Evolutionary conservation across 345 rosid genomes (phyloP), one percentile per base, ranked within the genome.

Genomic region (Eucalyptus urophylla): DNA sequence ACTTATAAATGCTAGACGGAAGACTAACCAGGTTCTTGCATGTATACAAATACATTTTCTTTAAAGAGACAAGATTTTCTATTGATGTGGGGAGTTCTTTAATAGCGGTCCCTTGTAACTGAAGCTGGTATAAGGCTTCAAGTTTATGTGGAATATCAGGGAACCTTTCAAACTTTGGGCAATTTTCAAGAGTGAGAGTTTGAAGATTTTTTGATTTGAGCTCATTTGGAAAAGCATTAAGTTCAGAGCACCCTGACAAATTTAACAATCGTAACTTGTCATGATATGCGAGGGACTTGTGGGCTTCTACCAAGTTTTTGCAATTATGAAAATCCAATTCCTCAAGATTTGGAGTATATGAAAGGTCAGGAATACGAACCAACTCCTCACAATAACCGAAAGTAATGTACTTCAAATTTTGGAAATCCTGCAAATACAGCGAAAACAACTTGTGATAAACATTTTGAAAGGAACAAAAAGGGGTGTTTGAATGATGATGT

Each of bases 11-110:
- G 50, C 53, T 50, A 50, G 53, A 50, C 0, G 31, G 67, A 60
- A 60, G 67, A 6, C 16, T 60, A 0, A 6, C 7, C 3, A 62
- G 5, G 17, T 62, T 62, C 69, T 29, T 6, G 17, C 69, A 29
- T 3, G 0, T 6, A 13, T 7, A 1, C n/a, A 62, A 12, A 29
- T 3, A 0, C 17, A 62, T 14, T 0, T 0, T 0, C 17, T 29
- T 4, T 4, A 62, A 29, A 29, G 33, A 2, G 17, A 29, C 69
- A 62, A 29, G 69, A 27, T 29, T 29, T 62, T 62, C 33, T 13
- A 62, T 62, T 29, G 69, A 62, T 6, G 69, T 0, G 1, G 69
- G 43, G 0, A 62, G 33, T 14, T 29, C 33, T 62, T 6, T 62
- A 29, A 62, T 29, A 29, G 69, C 33, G 3, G 5, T 62, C 33